A percentile compares a stretch with the other conserved stretches of the same genome.
phyloP scores from a whole-genome alignment of 2,329 filamentous ascomycete genomes.

The Fusarium sp. region DNA sequence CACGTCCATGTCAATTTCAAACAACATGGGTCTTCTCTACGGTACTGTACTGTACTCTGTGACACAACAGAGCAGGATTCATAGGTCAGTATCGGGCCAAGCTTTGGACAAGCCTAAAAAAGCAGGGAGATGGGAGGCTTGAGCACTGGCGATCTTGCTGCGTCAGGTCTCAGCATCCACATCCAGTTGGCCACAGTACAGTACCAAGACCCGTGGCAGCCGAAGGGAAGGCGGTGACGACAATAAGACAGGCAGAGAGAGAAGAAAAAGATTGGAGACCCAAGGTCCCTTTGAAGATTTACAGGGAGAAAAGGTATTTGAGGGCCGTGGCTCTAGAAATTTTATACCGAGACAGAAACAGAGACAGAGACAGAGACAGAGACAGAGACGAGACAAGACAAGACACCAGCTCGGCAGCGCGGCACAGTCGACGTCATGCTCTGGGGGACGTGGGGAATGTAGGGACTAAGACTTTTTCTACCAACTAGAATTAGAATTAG shows the following conservation, averaged over 20 bases:
- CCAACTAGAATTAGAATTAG: not conserved
- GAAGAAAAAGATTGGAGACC: not conserved
- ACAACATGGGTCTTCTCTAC: constrained; percentile 25
- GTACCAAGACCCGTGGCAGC: constrained; percentile 15
- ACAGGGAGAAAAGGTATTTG: not conserved
- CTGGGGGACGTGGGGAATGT: constrained; percentile 40
- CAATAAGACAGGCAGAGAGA: not conserved
- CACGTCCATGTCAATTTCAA: not conserved
- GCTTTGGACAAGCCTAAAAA: constrained; percentile 30
- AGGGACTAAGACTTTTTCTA: constrained; percentile 5
- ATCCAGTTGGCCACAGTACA: not conserved
- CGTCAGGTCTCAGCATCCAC: constrained; percentile 15
- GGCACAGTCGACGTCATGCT: constrained; percentile 46
- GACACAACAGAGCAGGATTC: constrained; percentile 19
- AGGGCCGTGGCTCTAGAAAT: constrained; percentile 31
- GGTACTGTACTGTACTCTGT: not conserved
- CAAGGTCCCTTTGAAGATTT: constrained; percentile 16
- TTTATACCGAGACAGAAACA: not conserved
- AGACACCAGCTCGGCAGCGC: constrained; percentile 39
- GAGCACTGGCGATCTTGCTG: constrained; percentile 27
- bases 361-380: constrained; percentile 9
- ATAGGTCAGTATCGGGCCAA: constrained; percentile 17
- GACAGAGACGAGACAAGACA: constrained; percentile 27
- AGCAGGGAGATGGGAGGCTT: constrained; percentile 26
- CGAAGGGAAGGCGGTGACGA: constrained; percentile 28